phyloP scores from a whole-genome alignment of 805 yeast genomes.

The Kazachstania africana region DNA sequence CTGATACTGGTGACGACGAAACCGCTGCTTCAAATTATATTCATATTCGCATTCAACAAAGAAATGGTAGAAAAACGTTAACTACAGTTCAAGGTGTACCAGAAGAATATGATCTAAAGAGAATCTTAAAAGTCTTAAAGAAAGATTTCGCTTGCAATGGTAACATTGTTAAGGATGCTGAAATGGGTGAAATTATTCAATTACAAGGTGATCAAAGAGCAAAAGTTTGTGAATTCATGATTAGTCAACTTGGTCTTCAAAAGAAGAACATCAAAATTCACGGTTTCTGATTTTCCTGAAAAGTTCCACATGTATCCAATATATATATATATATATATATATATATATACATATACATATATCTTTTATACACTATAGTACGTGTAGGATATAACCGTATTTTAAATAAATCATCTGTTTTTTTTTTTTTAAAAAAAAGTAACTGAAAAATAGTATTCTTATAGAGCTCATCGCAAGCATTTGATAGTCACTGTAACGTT shows the following conservation, averaged over 20 bases:
- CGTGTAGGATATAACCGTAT: too few relatives aligned
- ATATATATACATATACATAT: too few relatives aligned
- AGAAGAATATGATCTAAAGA: constrained; percentile 85
- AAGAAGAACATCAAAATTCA: constrained; percentile 96
- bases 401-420: too few relatives aligned
- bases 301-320: too few relatives aligned
- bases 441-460: too few relatives aligned
- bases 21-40: constrained; percentile 91
- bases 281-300: constrained; percentile 56
- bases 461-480: too few relatives aligned
- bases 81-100: constrained; percentile 98
- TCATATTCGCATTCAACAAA: constrained; percentile 98
- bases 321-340: too few relatives aligned
- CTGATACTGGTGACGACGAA: constrained; percentile 99
- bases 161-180: constrained; percentile 91
- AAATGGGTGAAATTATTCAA: constrained; percentile 93
- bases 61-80: constrained; percentile 97
- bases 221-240: constrained; percentile 87
- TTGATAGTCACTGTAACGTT: too few relatives aligned
- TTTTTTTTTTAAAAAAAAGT: too few relatives aligned
- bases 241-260: constrained; percentile 74
- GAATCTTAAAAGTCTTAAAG: constrained; percentile 85
- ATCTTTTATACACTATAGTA: too few relatives aligned
- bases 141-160: constrained; percentile 99
- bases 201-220: constrained; percentile 98